Evolutionary conservation across 306 rosid species (phyloP), one percentile per base, ranked within the genome.

Genomic region (Sicyos edulis): DNA sequence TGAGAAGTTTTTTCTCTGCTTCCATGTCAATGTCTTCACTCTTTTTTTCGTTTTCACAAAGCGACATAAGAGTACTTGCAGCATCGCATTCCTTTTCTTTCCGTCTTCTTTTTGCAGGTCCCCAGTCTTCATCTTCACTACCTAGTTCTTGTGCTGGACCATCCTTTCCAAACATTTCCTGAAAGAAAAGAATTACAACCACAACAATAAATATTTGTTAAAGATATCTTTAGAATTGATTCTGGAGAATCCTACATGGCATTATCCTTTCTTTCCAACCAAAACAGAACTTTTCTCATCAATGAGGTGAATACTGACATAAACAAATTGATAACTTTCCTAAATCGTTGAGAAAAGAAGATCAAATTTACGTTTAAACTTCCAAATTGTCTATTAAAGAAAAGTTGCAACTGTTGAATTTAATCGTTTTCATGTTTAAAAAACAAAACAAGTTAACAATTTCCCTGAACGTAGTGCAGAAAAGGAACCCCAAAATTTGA

Each of bases 81-180:
- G 95, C 96, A 81, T 89, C 96, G 62, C 88, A 86, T 71, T 89
- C 96, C 80, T 89, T 92, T 74, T 85, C 89, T 76, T 89, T 82
- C 40, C 87, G 78, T 83, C 73, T 92, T 79, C 86, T 83, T 86
- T 85, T 89, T 61, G 72, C 70, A 74, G 96, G 97, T 71, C 92
- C 96, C 97, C 97, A 89, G 70, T 92, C 97, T 81, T 92, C 97
- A 80, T 92, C 97, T 53, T 89, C 96, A 80, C 95, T 92, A 62
- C 80, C 82, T 83, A 80, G 89, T 72, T 92, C 97, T 51, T 66
- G 79, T 34, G 86, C 63, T 58, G 82, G 82, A 71, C 80, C 92
- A 79, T 89, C 95, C 82, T 85, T 92, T 66, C 97, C 96, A 83
- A 92, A 92, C 96, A 89, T 92, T 88, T 92, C 96, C 96, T 92